phyloP scores from a whole-genome alignment of 2,329 filamentous ascomycete genomes.

The Metarhizium rileyi region DNA sequence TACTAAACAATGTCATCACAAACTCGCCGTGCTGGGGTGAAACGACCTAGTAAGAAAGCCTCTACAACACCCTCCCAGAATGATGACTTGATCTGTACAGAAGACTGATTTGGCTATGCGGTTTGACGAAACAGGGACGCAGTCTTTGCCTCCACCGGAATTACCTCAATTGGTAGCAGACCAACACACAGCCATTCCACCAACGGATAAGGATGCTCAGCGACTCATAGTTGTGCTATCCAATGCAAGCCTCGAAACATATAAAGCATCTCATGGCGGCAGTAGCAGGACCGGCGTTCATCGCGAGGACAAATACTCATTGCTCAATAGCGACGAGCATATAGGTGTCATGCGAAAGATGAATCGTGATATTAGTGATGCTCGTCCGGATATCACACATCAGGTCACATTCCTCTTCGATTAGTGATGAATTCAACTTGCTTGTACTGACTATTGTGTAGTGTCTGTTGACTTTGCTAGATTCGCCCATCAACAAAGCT shows the following conservation, averaged over 20 bases:
- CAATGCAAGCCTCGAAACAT: constrained; percentile 95
- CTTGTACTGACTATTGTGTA: constrained; percentile 41
- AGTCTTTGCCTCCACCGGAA: constrained; percentile 85
- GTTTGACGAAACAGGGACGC: constrained; percentile 54
- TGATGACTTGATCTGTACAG: neutral
- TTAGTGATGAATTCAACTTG: neutral
- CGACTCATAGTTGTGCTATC: constrained; percentile 92
- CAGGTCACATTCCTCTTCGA: constrained; percentile 52
- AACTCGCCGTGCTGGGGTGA: constrained; percentile 30
- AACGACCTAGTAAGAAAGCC: constrained; percentile 31
- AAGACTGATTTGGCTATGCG: neutral
- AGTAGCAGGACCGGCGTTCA: constrained; percentile 51
- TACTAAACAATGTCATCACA: constrained; percentile 27
- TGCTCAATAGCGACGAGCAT: constrained; percentile 97
- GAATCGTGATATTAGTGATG: constrained; percentile 97
- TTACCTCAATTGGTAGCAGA: constrained; percentile 90
- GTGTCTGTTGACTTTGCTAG: constrained; percentile 93
- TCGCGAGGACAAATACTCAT: constrained; percentile 89
- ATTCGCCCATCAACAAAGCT: constrained; percentile 97
- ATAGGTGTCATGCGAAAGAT: constrained; percentile 99
- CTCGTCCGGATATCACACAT: constrained; percentile 93
- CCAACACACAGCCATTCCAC: constrained; percentile 75
- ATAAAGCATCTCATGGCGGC: constrained; percentile 76
- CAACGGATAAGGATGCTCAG: constrained; percentile 81
- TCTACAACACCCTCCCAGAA: neutral